phyloP scores from a whole-genome alignment of 768 basidiomycete species.

The Lactarius tabidus region DNA sequence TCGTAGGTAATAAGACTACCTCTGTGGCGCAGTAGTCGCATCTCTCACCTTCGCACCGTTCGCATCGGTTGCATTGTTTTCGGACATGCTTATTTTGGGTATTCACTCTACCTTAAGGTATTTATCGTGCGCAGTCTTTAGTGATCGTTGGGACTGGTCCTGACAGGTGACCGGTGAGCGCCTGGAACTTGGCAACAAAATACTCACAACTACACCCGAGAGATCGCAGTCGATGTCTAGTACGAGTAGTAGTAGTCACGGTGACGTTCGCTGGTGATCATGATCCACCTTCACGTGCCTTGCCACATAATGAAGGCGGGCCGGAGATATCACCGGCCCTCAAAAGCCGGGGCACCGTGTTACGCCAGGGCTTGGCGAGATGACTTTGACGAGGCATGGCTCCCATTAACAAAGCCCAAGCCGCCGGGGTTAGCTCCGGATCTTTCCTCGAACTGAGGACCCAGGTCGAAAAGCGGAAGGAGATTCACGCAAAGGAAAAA shows the following conservation, averaged over 20 bases:
- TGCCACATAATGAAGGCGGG: neutral
- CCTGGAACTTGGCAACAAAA: neutral
- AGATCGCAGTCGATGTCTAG: neutral
- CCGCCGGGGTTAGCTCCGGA: constrained; percentile 63
- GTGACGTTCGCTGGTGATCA: neutral
- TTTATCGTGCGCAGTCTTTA: neutral
- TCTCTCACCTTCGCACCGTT: neutral
- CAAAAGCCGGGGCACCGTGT: neutral
- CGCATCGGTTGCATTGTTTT: neutral
- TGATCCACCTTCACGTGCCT: neutral
- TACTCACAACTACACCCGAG: neutral
- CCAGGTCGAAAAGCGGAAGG: constrained; percentile 47
- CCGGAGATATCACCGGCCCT: neutral
- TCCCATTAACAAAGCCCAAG: constrained; percentile 57
- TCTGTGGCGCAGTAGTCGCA: neutral
- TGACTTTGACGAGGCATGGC: constrained; percentile 34
- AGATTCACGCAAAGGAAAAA: constrained; percentile 64
- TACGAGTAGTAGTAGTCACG: neutral
- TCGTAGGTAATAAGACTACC: constrained; percentile 2
- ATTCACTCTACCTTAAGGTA: constrained; percentile 4
- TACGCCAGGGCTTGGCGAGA: neutral
- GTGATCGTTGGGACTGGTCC: neutral
- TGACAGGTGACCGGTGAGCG: neutral
- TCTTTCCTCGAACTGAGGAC: constrained; percentile 83
- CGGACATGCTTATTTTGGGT: constrained; percentile 14